Percentiles rank a stretch among this genome's conserved stretches.
These are phyloP conservation scores for Populus alba DNA, from an alignment of 345 rosid species.

Conservation along the genomic window DNA sequence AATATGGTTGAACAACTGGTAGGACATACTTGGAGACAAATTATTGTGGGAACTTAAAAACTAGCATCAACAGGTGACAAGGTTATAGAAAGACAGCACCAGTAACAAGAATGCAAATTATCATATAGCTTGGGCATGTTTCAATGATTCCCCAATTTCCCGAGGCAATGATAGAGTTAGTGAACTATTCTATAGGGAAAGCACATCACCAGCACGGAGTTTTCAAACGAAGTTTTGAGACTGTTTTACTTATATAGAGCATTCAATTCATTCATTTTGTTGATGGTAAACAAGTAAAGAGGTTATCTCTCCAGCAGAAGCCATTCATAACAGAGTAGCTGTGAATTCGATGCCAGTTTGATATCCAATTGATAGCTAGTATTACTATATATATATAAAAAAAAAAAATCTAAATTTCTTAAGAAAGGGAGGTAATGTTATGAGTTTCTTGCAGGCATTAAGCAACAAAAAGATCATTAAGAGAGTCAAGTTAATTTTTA, in stretches of 20 bases:
- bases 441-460: neutral
- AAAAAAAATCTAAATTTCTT: neutral
- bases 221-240: neutral
- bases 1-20: neutral
- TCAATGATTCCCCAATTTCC: neutral
- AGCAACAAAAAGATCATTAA: neutral
- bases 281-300: neutral
- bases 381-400: neutral
- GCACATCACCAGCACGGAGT: neutral
- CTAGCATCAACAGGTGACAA: neutral
- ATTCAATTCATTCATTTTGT: neutral
- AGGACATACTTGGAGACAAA: neutral
- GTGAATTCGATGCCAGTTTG: neutral
- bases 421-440: neutral
- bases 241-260: neutral
- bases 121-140: neutral
- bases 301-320: neutral
- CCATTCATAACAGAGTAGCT: neutral
- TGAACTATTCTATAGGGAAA: neutral
- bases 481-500: neutral
- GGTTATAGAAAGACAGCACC: neutral
- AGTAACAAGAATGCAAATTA: neutral
- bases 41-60: neutral
- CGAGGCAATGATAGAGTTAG: neutral
- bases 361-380: neutral